Conservation (phyloP, 2,329 filamentous ascomycete species). For the Ophiocordyceps polyrhachis-furcata region DNA sequence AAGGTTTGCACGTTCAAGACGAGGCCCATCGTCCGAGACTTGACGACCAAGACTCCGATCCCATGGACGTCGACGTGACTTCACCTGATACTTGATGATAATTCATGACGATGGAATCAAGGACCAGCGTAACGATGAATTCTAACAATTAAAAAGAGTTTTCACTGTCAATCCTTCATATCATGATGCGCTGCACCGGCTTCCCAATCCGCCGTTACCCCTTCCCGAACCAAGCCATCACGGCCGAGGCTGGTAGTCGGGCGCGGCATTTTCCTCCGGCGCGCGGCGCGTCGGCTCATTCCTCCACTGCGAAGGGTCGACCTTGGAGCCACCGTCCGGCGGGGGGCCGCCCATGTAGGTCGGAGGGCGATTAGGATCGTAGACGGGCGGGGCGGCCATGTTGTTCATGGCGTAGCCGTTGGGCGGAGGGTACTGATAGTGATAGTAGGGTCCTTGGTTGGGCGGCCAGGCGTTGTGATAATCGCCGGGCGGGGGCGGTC, state of each 20-base stretch:
- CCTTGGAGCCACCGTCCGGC: slow-evolving; percentile 30
- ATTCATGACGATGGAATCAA: neutral
- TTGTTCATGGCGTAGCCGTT: slow-evolving; percentile 28
- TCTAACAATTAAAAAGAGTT: too few species aligned
- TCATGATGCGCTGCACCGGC: too few species aligned
- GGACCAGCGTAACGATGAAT: too few species aligned
- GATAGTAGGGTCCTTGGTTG: slow-evolving; percentile 6
- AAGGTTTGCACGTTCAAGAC: slow-evolving; percentile 2
- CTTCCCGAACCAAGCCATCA: neutral
- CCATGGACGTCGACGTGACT: slow-evolving; percentile 6
- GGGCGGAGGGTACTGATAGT: slow-evolving; percentile 4
- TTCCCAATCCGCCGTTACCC: neutral
- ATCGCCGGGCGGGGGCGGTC: slow-evolving; percentile 1
- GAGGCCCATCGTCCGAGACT: neutral
- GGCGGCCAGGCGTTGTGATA: slow-evolving; percentile 8
- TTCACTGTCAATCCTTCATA: too few species aligned
- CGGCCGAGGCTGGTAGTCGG: slow-evolving; percentile 8
- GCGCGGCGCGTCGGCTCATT: slow-evolving; percentile 6
- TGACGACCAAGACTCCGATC: slow-evolving; percentile 31
- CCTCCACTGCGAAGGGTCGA: slow-evolving; percentile 30
- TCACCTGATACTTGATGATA: neutral
- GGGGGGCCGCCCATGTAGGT: slow-evolving; percentile 26
- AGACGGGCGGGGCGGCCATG: slow-evolving; percentile 36
- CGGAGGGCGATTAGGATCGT: slow-evolving; percentile 38
- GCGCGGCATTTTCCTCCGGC: slow-evolving; percentile 9